These are phyloP conservation scores for Phytophthora brassicae DNA, from an alignment of 352 stramenopile species.

Conservation along the genomic window DNA sequence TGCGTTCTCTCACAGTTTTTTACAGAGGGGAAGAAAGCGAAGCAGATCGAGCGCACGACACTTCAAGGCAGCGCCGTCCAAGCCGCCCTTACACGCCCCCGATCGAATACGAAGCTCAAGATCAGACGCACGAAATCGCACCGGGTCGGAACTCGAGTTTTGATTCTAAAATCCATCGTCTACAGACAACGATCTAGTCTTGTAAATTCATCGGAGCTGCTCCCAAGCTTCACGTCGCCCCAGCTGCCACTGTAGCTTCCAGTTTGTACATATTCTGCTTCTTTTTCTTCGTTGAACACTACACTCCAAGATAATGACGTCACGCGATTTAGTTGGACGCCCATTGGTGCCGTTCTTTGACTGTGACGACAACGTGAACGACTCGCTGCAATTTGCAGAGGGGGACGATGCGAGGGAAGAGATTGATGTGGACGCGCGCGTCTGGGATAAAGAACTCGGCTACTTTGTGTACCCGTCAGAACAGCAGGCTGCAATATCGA, in stretches of 20 bases:
- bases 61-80: conserved; percentile 20
- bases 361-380: conserved; percentile 74
- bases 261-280: conserved; percentile 27
- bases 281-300: too few relatives aligned
- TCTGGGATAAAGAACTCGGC: conserved; percentile 80
- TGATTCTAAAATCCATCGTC: conserved; percentile 11
- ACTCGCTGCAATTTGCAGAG: conserved; percentile 44
- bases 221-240: background rate
- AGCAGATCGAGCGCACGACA: conserved; percentile 19
- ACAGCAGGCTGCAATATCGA: conserved; percentile 19
- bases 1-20: conserved; percentile 22
- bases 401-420: conserved; percentile 45
- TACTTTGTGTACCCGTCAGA: conserved; percentile 84
- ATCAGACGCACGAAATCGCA: conserved; percentile 17
- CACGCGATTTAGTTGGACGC: conserved; percentile 54
- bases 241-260: background rate
- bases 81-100: conserved; percentile 1
- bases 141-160: conserved; percentile 5
- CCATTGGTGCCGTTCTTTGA: conserved; percentile 82
- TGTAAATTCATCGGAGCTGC: conserved; percentile 1
- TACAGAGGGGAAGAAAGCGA: conserved; percentile 17
- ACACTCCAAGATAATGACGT: conserved; percentile 27
- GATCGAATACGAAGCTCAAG: conserved; percentile 1
- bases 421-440: conserved; percentile 78
- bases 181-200: conserved; percentile 13